Evolutionary conservation across 495 filamentous ascomycete genomes (phyloP), one percentile per base, ranked within the genome.

Genomic region (Aspergillus cristatus): DNA sequence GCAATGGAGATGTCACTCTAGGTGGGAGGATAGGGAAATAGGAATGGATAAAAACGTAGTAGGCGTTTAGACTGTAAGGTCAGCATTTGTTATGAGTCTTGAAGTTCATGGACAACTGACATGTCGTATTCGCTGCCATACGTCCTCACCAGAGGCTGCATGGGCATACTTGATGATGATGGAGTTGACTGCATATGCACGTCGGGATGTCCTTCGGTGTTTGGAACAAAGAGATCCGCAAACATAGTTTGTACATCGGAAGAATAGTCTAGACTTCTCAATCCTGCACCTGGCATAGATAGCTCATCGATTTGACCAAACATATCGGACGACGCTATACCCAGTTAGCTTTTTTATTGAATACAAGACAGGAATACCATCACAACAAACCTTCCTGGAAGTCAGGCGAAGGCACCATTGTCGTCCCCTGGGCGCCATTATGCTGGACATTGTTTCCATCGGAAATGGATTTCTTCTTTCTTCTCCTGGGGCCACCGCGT

Each of bases 1-100:
- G 47, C 14, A 51, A 55, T 15, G 58, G 57, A 5, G 60, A 54
- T n/a, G 53, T 42, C 28, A 57, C 61, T 24, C 72, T 64, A 4
- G 75, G 68, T 7, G 75, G 73, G 32, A 79, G 45, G 34, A 79
- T 71, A 3, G 75, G 74, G 34, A 79, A 74, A 50, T 72, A 78
- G 13, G 56, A 49, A 51, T 79, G 74, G 29, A 78, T 72, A 47
- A 70, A 78, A 18, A 72, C 68, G 45, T 78, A 79, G 46, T 78
- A 78, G 16, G 72, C 75, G 35, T 72, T 71, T 36, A 79, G 52
- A 48, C 75, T 79, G 42, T 20, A 5, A 0, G 3, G 10, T 26
- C 11, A 24, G 20, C 20, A 24, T 24, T 24, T 24, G 8, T 24
- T 24, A 24, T 8, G 8, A 24, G 8, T 4, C 4, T 24, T 24